Base-by-base conservation (phyloP, 495 filamentous ascomycete genomes). In the Daldinia concentrica region DNA sequence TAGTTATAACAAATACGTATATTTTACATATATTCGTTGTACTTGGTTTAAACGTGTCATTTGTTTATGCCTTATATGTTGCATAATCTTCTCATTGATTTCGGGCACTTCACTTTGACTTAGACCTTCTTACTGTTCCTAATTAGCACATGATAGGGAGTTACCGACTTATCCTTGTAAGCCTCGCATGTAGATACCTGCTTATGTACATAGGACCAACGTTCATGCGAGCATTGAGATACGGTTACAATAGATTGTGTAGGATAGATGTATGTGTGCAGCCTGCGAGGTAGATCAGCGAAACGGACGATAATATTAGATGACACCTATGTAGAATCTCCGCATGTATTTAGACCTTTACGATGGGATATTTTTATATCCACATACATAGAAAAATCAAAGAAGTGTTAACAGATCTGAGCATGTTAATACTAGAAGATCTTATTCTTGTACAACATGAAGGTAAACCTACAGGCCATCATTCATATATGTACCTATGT, bases 201-300 rank as follows among this genome's bases (percentile, higher is more conserved):
- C 34, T 36, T 36, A 52, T 6, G 32, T 48, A 45, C 26, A 30
- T 27, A 59, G 22, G 57, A 43, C 22, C 36, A 41, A 24, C 14
- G 52, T 61, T 62, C 58, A 68, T 62, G 58, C 51, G 52, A 26
- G 56, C 54, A 45, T 51, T 51, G 11, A 52, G 27, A 24, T 51
- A 37, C 14, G 17, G 50, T 26, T 30, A 41, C 43, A 26, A 14
- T 24, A 57, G 22, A 26, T 52, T 29, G 12, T 52, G 50, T 32
- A 29, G 24, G 24, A 29, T 45, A 22, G 24, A 55, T 36, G 15
- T 66, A 27, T 60, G 54, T 55, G 36, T 72, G 59, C 69, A 66
- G 55, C 52, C 69, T 72, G 55, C 64, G 45, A 64, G 36, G 69
- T 63, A 37, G 64, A 72, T 68, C 69, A 30, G 30, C 50, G 1